Evolutionary conservation across 352 stramenopile genomes (phyloP).

Genomic region (Globisporangium nagaii): DNA sequence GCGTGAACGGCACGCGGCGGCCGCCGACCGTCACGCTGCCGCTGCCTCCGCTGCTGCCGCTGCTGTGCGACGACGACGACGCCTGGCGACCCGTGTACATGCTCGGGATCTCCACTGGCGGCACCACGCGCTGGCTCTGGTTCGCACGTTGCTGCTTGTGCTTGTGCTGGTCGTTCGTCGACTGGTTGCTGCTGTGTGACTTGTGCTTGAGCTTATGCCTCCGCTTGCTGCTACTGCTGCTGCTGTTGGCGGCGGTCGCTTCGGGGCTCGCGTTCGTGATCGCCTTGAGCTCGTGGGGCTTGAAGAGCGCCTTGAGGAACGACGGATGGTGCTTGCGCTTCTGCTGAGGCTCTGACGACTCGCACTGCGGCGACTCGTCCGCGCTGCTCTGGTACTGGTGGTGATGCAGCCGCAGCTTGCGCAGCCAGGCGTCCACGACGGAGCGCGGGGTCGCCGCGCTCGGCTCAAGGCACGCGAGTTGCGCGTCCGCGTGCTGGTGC

Average conservation of each 20-base stretch:
- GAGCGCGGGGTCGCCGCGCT: background rate
- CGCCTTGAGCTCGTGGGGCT: slow-evolving; percentile 5
- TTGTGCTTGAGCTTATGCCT: too few relatives aligned
- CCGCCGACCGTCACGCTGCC: slow-evolving; percentile 19
- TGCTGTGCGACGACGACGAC: too few relatives aligned
- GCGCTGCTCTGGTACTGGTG: background rate
- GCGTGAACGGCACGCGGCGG: slow-evolving; percentile 19
- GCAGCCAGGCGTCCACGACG: slow-evolving; percentile 1
- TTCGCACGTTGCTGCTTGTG: background rate
- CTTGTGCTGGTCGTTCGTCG: too few relatives aligned
- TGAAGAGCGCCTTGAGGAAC: slow-evolving; percentile 6
- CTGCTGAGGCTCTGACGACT: background rate
- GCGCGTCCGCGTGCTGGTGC: background rate
- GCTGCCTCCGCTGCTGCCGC: background rate
- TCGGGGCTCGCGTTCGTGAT: background rate
- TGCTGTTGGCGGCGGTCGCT: background rate
- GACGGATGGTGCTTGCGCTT: slow-evolving; percentile 7
- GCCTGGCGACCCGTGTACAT: slow-evolving; percentile 15
- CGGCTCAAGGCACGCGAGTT: background rate
- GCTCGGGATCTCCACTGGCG: slow-evolving; percentile 20
- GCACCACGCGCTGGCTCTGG: slow-evolving; percentile 12
- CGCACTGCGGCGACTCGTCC: background rate
- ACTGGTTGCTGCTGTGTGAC: background rate
- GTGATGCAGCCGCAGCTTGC: background rate
- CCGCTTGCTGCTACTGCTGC: background rate